Base-by-base conservation (phyloP, 768 basidiomycete genomes). In the Tricholomella constricta region DNA sequence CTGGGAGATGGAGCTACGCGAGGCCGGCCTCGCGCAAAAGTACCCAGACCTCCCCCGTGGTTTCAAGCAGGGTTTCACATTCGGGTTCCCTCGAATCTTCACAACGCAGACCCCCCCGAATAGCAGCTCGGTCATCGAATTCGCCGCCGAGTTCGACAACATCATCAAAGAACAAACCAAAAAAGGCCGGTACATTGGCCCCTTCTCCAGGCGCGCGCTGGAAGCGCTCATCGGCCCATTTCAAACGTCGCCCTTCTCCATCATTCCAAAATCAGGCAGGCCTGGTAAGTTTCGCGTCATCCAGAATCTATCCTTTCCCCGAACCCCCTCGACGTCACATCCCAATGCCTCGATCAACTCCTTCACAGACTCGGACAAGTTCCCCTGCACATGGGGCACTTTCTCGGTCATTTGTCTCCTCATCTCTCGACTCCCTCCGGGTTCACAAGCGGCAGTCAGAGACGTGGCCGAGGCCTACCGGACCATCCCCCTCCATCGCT, bases 331-430 rank as follows among this genome's bases (percentile, higher is more conserved):
- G 3, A 19, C 27, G 3, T 4, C 12, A 4, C 8, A 23, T 22
- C 32, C 27, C 6, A 43, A 51, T 35, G 6, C 49, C 22, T 69
- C 67, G 0, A 59, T 70, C 14, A 69, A 70, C 14, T 54, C 48
- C 0, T n/a, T 25, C 1, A 60, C 72, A 1, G 35, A 65, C 29
- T 48, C 69, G 0, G 54, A 66, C 17, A 5, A 58, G 10, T 74
- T 64, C 31, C 72, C 73, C 0, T 66, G 64, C 44, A 70, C 67
- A 0, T 75, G 70, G 70, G 69, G 57, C 2, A 59, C 48, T 20
- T 59, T 59, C 35, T 17, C 27, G 4, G 31, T 36, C 4, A 43
- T 60, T n/a, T 53, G 26, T 12, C 20, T 23, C 15, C 27, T 49
- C 15, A 53, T 53, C 4, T 45, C 11, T 7, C 17, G 19, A 3